Evolutionary conservation across 2,329 filamentous ascomycete species (phyloP), one percentile per base, ranked within the genome.

Genomic region (Coniella lustricola): DNA sequence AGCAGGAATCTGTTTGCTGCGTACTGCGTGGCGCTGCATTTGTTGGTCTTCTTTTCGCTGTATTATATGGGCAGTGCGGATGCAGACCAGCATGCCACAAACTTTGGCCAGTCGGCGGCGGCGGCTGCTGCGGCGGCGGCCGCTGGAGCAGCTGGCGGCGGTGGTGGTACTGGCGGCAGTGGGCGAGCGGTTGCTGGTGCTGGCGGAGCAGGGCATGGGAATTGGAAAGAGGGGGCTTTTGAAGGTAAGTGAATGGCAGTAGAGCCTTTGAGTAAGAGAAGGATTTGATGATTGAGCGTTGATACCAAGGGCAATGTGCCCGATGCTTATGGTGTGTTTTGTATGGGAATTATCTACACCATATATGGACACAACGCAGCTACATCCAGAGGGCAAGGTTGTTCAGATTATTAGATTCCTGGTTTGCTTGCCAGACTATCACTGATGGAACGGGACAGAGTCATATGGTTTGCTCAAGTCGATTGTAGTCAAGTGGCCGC

Each of bases 1-100:
- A 96, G 90, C 69, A 79, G 94, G 55, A 98, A 97, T 64, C 65
- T 98, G 51, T 98, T 98, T 67, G 93, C 90, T 0, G 82, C 80
- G 10, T 98, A 98, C 66, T 94, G 91, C 65, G 72, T 96, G 32
- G 88, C 83, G 31, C 74, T 98, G 56, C 93, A 98, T 70, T 61
- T 96, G 38, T 69, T 98, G 41, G 84, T 97, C 2, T 93, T 98
- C 61, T 74, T 85, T 57, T 85, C 89, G 66, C 71, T 97, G 53
- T 97, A 91, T 67, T 90, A 84, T 79, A 81, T 90, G 61, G 87
- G 87, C 51, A 79, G 80, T 3, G 71, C 74, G 25, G 81, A 88
- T 58, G 75, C 81, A 31, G 82, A 83, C 61, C 64, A 75, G 57
- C 79, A 84, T 60, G 75, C 76, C 40, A 76, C 73, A 56, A 71